phyloP scores from a whole-genome alignment of 2,329 filamentous ascomycete genomes.

The Hypocreales sp. region DNA sequence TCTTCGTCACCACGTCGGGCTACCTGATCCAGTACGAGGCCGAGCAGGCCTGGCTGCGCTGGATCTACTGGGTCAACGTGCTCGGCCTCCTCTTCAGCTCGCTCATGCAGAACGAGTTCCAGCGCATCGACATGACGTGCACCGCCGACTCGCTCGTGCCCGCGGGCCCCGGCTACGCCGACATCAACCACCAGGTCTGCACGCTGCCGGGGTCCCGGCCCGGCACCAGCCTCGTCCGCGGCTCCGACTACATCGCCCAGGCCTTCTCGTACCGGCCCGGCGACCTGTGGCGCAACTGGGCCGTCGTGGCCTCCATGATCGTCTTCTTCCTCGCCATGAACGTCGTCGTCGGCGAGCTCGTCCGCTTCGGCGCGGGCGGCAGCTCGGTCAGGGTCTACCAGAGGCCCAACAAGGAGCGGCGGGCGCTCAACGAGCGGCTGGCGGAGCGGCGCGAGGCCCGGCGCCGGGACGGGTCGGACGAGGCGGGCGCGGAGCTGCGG shows the following conservation, averaged over 20 bases:
- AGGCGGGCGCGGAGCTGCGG: conserved; percentile 33
- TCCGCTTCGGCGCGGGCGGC: conserved; percentile 69
- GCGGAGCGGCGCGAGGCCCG: conserved; percentile 36
- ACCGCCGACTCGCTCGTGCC: conserved; percentile 54
- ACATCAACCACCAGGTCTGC: conserved; percentile 66
- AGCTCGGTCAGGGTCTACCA: conserved; percentile 65
- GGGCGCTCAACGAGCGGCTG: conserved; percentile 49
- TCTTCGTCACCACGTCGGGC: conserved; percentile 69
- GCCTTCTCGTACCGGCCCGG: conserved; percentile 50
- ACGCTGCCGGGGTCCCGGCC: conserved; percentile 57
- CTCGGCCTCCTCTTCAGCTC: conserved; percentile 61
- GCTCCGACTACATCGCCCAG: conserved; percentile 50
- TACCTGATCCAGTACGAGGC: conserved; percentile 70
- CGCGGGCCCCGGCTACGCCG: conserved; percentile 49
- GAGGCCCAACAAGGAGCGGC: conserved; percentile 52
- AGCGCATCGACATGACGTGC: conserved; percentile 52
- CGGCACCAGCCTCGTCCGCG: conserved; percentile 48
- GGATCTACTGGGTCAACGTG: conserved; percentile 67
- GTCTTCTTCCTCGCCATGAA: conserved; percentile 62
- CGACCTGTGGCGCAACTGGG: conserved; percentile 72
- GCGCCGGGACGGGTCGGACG: conserved; percentile 28
- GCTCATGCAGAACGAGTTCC: conserved; percentile 82
- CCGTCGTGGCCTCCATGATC: conserved; percentile 64
- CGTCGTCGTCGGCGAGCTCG: conserved; percentile 60
- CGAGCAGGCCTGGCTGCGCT: conserved; percentile 61